Percentiles rank a stretch among this genome's conserved stretches.
These are phyloP conservation scores for Solanum pimpinellifolium DNA, from an alignment of 257 asterid genomes.

Conservation along the genomic window DNA sequence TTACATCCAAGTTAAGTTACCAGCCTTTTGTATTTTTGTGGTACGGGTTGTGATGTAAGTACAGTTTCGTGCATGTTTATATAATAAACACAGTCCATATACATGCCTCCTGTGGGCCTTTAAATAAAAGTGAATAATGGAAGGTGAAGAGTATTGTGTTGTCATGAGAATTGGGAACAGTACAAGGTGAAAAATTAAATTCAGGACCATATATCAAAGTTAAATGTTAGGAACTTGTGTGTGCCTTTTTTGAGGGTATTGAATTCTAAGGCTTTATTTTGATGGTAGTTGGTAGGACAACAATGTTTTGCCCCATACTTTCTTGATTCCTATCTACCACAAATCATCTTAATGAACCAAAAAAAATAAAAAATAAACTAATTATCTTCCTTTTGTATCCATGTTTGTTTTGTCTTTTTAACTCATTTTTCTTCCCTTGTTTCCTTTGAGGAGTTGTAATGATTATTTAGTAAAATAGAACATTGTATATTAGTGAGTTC, in stretches of 20 bases:
- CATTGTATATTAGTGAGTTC: not conserved
- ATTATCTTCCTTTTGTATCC: slow-evolving; percentile 15
- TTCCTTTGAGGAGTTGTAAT: not conserved
- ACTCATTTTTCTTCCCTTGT: not conserved
- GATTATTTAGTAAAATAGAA: not conserved
- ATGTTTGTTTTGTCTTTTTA: slow-evolving; percentile 10
- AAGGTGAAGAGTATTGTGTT: slow-evolving; percentile 23
- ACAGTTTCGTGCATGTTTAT: not conserved
- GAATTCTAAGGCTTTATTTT: slow-evolving; percentile 23
- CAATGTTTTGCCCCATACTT: slow-evolving; percentile 44
- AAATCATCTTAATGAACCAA: slow-evolving; percentile 13
- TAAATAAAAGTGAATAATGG: slow-evolving; percentile 5
- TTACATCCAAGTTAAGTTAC: not conserved
- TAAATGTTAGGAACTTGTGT: not conserved
- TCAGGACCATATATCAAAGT: not conserved
- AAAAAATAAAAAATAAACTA: not conserved
- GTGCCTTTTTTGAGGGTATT: slow-evolving; percentile 6
- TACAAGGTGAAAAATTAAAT: slow-evolving; percentile 39
- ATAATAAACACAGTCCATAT: slow-evolving; percentile 19
- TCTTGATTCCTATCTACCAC: slow-evolving; percentile 33
- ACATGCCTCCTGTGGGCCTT: slow-evolving; percentile 42
- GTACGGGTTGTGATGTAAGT: not conserved
- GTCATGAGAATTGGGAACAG: slow-evolving; percentile 69
- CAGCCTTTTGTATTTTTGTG: not conserved
- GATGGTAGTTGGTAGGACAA: slow-evolving; percentile 65